A percentile compares a stretch with the other conserved stretches of the same genome.
Conservation (phyloP, 495 filamentous ascomycete genomes). For the Mytilinidion resinicola region DNA sequence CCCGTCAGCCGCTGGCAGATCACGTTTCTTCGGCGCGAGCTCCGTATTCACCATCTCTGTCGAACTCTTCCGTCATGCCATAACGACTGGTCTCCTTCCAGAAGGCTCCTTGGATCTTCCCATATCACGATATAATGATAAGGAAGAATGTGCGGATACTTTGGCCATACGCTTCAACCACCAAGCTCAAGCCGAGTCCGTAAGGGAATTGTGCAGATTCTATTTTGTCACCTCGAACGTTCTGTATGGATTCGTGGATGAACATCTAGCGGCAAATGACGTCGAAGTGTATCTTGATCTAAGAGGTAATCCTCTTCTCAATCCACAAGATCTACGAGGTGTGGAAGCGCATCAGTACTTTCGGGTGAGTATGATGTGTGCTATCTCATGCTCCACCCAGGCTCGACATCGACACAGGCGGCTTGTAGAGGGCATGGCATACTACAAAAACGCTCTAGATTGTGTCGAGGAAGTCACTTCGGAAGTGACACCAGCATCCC, state of each 20-base stretch:
- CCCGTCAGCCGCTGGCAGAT: not conserved
- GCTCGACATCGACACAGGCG: not conserved
- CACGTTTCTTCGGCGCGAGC: constrained; percentile 9
- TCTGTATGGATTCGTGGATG: constrained; percentile 10
- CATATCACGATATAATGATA: not conserved
- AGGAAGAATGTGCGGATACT: not conserved
- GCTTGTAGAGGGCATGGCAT: constrained; percentile 4
- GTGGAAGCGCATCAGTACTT: constrained; percentile 7
- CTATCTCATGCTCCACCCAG: constrained; percentile 5
- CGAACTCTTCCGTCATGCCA: constrained; percentile 5
- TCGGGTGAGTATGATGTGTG: constrained; percentile 11
- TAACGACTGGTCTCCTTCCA: constrained; percentile 1
- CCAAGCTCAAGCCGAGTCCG: constrained; percentile 1
- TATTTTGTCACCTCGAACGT: constrained; percentile 9
- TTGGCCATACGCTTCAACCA: not conserved
- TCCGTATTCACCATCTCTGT: constrained; percentile 10
- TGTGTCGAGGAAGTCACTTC: constrained; percentile 13
- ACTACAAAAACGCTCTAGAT: constrained; percentile 9
- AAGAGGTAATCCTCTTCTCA: not conserved
- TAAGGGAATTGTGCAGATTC: constrained; percentile 1
- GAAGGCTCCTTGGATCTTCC: not conserved
- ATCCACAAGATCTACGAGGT: not conserved
- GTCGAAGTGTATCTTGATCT: not conserved
- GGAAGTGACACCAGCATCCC: not conserved
- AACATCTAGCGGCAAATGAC: not conserved